Conservation (phyloP, 192 early-diverging fungal genomes). For the Coemansia sp. region DNA sequence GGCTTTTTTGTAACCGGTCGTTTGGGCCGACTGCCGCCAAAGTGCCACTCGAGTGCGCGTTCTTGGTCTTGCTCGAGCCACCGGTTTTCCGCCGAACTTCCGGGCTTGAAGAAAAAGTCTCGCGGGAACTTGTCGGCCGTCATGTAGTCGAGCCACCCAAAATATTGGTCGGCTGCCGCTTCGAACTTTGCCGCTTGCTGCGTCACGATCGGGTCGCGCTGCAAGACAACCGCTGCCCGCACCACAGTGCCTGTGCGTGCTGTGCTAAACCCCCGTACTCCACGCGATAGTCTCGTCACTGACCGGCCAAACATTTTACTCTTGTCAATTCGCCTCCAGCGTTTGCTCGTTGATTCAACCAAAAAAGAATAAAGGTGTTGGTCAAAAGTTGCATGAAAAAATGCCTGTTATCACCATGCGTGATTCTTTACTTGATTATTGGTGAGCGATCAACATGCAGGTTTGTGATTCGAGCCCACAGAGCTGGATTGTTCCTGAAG, state of each 20-base stretch:
- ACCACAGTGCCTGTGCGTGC: slow-evolving; percentile 1
- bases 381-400: background rate
- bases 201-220: slow-evolving; percentile 51
- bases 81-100: slow-evolving; percentile 41
- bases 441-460: background rate
- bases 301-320: slow-evolving; percentile 11
- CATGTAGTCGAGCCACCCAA: slow-evolving; percentile 45
- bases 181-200: slow-evolving; percentile 37
- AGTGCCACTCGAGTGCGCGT: slow-evolving; percentile 40
- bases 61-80: slow-evolving; percentile 40
- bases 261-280: slow-evolving; percentile 34
- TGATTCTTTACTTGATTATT: background rate
- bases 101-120: slow-evolving; percentile 52
- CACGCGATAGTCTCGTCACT: background rate
- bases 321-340: too few relatives aligned
- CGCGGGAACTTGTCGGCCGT: slow-evolving; percentile 50
- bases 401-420: background rate
- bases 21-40: slow-evolving; percentile 29
- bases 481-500: slow-evolving; percentile 2
- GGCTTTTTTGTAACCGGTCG: background rate
- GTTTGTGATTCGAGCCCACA: background rate
- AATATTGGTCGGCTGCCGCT: slow-evolving; percentile 38
- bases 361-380: background rate
- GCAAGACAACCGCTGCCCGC: slow-evolving; percentile 40
- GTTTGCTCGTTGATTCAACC: background rate